A percentile compares a stretch with the other conserved stretches of the same genome.
These are phyloP conservation scores for Colletotrichum sp. DNA, from an alignment of 2,329 filamentous ascomycete species.

Conservation along the genomic window DNA sequence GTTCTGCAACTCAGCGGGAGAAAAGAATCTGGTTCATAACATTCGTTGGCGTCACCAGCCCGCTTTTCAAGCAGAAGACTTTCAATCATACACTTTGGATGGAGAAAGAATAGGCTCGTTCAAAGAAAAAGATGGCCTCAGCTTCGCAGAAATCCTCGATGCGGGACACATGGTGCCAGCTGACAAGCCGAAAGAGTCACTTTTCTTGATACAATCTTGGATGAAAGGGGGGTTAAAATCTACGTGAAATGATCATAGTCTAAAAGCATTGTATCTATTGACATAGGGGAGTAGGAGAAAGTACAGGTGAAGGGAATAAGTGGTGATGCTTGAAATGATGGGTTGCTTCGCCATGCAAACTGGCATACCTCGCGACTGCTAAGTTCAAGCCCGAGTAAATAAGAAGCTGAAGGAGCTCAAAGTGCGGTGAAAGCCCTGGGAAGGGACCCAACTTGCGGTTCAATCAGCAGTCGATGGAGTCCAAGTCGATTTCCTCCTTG, in stretches of 20 bases:
- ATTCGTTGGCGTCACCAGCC: neutral
- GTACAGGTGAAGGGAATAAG: neutral
- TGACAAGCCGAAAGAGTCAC: neutral
- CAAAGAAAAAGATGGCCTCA: neutral
- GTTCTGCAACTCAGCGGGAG: neutral
- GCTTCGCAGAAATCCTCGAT: neutral
- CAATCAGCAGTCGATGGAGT: neutral
- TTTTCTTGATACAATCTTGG: neutral
- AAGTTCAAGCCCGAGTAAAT: neutral
- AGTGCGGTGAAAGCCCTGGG: neutral
- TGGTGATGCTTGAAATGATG: neutral
- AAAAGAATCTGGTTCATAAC: neutral
- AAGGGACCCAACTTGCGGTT: neutral
- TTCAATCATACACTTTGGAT: neutral
- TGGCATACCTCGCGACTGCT: neutral
- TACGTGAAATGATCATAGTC: neutral
- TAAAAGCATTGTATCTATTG: neutral
- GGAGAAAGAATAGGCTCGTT: neutral
- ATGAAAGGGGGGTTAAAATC: neutral
- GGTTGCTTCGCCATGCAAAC: neutral
- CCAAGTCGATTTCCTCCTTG: conserved; percentile 4
- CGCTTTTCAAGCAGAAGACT: neutral
- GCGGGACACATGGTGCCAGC: conserved; percentile 2
- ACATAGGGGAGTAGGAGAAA: neutral
- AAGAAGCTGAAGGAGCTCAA: neutral